Evolutionary conservation across 345 rosid species (phyloP), one percentile per base, ranked within the genome.

Genomic region (Eucalyptus polyanthemos): DNA sequence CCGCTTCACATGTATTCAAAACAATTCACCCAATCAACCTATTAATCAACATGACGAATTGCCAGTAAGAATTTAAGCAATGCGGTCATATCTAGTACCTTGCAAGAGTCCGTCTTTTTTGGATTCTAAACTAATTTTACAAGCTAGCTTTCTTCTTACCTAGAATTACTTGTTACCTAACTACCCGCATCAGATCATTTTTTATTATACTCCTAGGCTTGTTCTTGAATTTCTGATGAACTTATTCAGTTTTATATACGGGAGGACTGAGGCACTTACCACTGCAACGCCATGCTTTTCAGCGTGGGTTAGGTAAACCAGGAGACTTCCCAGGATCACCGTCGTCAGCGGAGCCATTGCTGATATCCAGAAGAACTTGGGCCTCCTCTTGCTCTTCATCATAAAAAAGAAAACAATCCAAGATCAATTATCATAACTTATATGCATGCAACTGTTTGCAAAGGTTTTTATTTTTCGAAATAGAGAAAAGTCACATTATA

Each of bases 291-390:
- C 99, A 88, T 95, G 99, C 51, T 86, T 95, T 86, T 96, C 98
- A 56, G 97, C 96, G 88, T 95, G 97, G 19, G 97, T 91, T 90
- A 95, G 89, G 89, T 94, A 97, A 69, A 96, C 97, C 27, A 97
- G 95, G 49, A 96, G 90, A 87, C 97, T 97, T 90, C 97, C 99
- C 80, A 96, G 88, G 45, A 97, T 86, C 50, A 97, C 97, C 3
- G 98, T 94, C 15, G 96, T 95, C 91, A 97, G 91, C 65, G 99
- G 99, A 24, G 98, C 95, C 97, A 96, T 94, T 90, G 99, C 99
- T 87, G 98, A 93, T 90, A 96, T 91, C 99, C 99, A 97, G 51
- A 97, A 97, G 58, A 96, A 92, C 86, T 90, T 96, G 87, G 99
- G 98, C n/a, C 87, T 91, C 90, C 90, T 96, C 94, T 97, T 95